Conservation (phyloP, 225 moss, liverwort and hornwort species). For the Polytrichum formosum region DNA sequence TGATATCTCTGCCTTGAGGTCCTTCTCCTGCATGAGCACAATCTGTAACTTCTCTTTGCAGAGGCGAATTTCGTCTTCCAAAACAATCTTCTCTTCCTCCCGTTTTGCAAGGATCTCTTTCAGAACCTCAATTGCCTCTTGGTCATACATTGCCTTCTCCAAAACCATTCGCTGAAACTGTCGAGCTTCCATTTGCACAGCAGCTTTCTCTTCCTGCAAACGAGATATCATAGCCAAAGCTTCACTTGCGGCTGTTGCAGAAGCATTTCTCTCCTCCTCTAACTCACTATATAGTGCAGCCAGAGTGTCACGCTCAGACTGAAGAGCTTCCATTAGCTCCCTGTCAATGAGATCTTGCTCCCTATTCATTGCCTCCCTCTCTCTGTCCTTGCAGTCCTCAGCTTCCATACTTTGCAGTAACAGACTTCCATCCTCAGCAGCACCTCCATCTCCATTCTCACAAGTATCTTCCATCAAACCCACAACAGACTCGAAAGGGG, state of each 20-base stretch:
- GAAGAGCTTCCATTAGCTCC: slow-evolving; percentile 28
- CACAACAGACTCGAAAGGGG: not conserved
- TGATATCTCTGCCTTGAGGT: not conserved
- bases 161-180: slow-evolving; percentile 40
- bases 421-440: not conserved
- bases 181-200: slow-evolving; percentile 36
- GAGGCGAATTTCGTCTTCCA: slow-evolving; percentile 27
- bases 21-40: slow-evolving; percentile 14
- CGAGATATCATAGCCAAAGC: slow-evolving; percentile 37
- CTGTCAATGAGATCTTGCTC: slow-evolving; percentile 16
- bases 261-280: slow-evolving; percentile 33
- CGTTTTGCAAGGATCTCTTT: slow-evolving; percentile 34
- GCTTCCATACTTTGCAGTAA: slow-evolving; percentile 2
- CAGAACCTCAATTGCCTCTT: slow-evolving; percentile 36
- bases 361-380: slow-evolving; percentile 14
- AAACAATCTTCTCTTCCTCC: slow-evolving; percentile 29
- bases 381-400: not conserved
- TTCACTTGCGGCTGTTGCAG: slow-evolving; percentile 36
- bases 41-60: slow-evolving; percentile 22
- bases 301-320: slow-evolving; percentile 26
- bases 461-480: not conserved
- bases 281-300: slow-evolving; percentile 30
- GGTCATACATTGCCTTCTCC: slow-evolving; percentile 41
- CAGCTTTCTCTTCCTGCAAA: slow-evolving; percentile 37
- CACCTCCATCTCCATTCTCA: not conserved